A percentile compares a stretch with the other conserved stretches of the same genome.
These are phyloP conservation scores for Tarenaya hassleriana DNA, from an alignment of 345 rosid genomes.

Conservation along the genomic window DNA sequence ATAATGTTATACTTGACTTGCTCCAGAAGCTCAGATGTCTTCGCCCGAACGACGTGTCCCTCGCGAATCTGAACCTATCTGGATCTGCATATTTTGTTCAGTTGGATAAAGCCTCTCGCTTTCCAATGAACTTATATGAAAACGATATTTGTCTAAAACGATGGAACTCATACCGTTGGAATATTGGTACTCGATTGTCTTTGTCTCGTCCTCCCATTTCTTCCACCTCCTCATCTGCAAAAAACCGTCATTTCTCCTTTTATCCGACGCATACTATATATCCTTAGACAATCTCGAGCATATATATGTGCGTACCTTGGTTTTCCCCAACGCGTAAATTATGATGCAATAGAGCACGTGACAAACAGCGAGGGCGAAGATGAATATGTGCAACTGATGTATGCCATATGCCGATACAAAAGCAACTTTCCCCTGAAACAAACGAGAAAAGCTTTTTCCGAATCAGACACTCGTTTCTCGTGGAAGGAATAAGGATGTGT, in stretches of 20 bases:
- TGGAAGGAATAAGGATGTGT: background rate
- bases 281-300: background rate
- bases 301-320: slow-evolving; percentile 44
- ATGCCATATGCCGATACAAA: slow-evolving; percentile 76
- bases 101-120: background rate
- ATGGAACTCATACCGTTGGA: slow-evolving; percentile 41
- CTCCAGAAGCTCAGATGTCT: slow-evolving; percentile 82
- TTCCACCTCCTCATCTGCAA: slow-evolving; percentile 84
- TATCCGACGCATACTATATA: background rate
- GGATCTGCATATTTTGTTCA: slow-evolving; percentile 48
- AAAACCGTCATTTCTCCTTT: background rate
- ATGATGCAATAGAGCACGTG: slow-evolving; percentile 72
- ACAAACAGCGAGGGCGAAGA: slow-evolving; percentile 71
- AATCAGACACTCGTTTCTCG: background rate
- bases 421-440: slow-evolving; percentile 65
- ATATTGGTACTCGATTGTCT: slow-evolving; percentile 75
- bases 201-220: slow-evolving; percentile 82
- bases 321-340: slow-evolving; percentile 65
- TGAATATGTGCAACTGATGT: slow-evolving; percentile 88
- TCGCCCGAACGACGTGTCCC: slow-evolving; percentile 91
- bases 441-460: background rate
- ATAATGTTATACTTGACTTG: slow-evolving; percentile 45
- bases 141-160: background rate
- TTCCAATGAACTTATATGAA: too few relatives aligned
- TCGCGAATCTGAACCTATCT: slow-evolving; percentile 87